Base-by-base conservation (phyloP, 1,284 basidiomycete species). In the Gastroboletus turbinatus region DNA sequence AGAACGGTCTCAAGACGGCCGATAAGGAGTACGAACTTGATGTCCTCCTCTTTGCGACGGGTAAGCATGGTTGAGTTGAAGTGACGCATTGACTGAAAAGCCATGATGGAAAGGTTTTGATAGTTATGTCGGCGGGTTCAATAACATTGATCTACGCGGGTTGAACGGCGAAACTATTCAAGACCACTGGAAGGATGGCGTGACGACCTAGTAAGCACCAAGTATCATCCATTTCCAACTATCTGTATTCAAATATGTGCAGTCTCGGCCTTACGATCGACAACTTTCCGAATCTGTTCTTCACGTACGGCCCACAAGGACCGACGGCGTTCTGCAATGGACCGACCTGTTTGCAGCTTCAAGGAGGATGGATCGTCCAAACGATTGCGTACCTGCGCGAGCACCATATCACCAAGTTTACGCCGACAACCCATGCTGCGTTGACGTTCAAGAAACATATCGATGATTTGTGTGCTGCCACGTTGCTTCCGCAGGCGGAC, bases 231-330 rank as follows among this genome's bases (percentile, higher is more conserved):
- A 14, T 35, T 29, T 25, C 16, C 14, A 23, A 11, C 16, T 2
- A 32, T 25, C 19, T 4, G 14, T 46, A 16, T 25, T 17, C 17
- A 17, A 33, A 17, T 13, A 17, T n/a, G 8, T 25, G 21, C n/a
- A 59, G 57, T 32, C 60, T 61, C 4, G 61, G 61, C 13, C 33
- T 63, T 47, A 49, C 60, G 5, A 61, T 57, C 32, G 48, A 63
- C 23, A 42, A 60, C 2, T 61, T 61, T 30, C 60, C 60, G 3
- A 61, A 62, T 9, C 17, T 63, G 19, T 60, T 56, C 39, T 50
- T 60, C 21, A n/a, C 23, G 38, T 51, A 56, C 19, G 60, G 60
- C n/a, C 60, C 60, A 27, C 60, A 61, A 1, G 57, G 60, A 35
- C 60, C 60, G 2, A 42, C 61, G 6, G 21, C 57, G 1, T 35